A percentile compares a stretch with the other conserved stretches of the same genome.
phyloP scores from a whole-genome alignment of 192 early-diverging fungal genomes.

The Coemansia sp. region DNA sequence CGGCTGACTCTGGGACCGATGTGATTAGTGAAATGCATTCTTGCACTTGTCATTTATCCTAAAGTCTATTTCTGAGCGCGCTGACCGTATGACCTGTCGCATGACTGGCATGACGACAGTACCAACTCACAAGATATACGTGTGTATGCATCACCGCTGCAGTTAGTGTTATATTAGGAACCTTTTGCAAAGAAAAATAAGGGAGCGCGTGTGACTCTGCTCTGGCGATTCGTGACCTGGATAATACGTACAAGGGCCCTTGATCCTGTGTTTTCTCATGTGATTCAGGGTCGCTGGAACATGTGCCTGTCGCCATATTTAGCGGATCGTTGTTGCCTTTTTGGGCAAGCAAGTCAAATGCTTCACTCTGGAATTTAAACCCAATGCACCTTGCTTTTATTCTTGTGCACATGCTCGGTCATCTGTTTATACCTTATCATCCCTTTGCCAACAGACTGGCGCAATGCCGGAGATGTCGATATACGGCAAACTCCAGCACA shows the following conservation, averaged over 20 bases:
- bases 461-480: not conserved
- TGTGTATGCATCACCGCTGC: not conserved
- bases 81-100: constrained; percentile 7
- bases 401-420: not conserved
- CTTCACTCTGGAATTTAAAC: constrained; percentile 3
- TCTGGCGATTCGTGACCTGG: not conserved
- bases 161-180: constrained; percentile 1
- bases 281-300: constrained; percentile 5
- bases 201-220: not conserved
- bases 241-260: not conserved
- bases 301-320: not conserved
- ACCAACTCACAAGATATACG: constrained; percentile 5
- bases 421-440: not conserved
- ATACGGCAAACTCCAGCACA: not conserved
- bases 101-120: not conserved
- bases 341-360: constrained; percentile 1
- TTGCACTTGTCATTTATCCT: constrained; percentile 8
- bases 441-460: not conserved
- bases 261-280: constrained; percentile 7
- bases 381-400: not conserved
- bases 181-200: not conserved
- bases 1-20: not conserved
- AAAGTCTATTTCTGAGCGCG: not conserved
- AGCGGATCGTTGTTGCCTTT: not conserved
- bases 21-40: constrained; percentile 1